Conservation (phyloP, 352 stramenopile species). For the Peronospora farinosa region DNA sequence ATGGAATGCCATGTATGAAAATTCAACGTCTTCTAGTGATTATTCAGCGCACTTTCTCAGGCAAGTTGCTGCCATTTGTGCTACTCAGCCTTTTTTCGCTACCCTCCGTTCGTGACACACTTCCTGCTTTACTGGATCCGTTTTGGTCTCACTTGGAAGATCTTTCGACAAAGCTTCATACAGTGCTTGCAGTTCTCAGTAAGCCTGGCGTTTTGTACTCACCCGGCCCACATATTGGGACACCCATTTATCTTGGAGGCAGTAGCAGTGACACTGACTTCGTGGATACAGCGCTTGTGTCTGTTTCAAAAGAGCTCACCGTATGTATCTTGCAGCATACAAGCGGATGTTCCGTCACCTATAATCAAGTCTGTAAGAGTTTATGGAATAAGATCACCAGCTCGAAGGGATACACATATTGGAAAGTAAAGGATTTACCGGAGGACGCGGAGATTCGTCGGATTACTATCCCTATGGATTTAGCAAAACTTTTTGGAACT, state of each 20-base stretch:
- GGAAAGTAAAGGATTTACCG: constrained; percentile 31
- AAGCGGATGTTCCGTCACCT: constrained; percentile 17
- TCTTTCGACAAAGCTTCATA: constrained; percentile 26
- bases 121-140: constrained; percentile 32
- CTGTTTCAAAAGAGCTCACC: constrained; percentile 34
- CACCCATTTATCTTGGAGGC: neutral
- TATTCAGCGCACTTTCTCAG: constrained; percentile 54
- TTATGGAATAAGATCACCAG: constrained; percentile 39
- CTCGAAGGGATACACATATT: constrained; percentile 20
- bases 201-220: constrained; percentile 8
- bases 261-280: constrained; percentile 15
- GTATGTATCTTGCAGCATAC: constrained; percentile 21
- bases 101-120: constrained; percentile 41
- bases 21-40: constrained; percentile 22
- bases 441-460: constrained; percentile 28
- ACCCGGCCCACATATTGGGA: neutral
- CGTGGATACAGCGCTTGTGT: constrained; percentile 13
- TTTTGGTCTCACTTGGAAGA: constrained; percentile 48
- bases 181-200: constrained; percentile 6
- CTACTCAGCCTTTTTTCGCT: constrained; percentile 64
- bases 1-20: constrained; percentile 17
- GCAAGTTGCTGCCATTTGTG: constrained; percentile 71
- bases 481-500: constrained; percentile 41
- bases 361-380: constrained; percentile 29
- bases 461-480: constrained; percentile 35